Evolutionary conservation across 176 grass and related monocot species (phyloP).

Genomic region (Aegilops speltoides): DNA sequence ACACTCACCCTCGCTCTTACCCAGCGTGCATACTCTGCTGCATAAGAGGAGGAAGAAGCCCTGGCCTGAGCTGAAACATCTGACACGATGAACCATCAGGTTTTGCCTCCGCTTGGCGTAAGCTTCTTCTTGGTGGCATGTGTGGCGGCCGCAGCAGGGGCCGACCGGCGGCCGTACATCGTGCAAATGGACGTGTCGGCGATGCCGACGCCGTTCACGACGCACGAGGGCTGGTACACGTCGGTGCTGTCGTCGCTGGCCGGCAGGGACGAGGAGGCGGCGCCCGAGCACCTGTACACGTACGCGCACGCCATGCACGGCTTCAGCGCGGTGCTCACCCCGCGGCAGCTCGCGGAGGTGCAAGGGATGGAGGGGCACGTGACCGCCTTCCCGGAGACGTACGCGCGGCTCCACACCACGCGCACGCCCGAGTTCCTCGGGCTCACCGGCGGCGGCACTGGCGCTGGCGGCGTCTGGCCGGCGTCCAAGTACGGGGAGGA

Average conservation of each 20-base stretch:
- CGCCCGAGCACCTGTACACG: slow-evolving; percentile 71
- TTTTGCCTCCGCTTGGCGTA: background rate
- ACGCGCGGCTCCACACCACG: slow-evolving; percentile 58
- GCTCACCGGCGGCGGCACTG: slow-evolving; percentile 1
- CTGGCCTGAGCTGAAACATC: slow-evolving; percentile 9
- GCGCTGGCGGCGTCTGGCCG: slow-evolving; percentile 17
- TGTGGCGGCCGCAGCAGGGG: background rate
- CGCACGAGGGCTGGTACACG: slow-evolving; percentile 66
- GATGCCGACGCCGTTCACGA: slow-evolving; percentile 68
- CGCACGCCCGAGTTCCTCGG: slow-evolving; percentile 64
- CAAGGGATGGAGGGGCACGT: slow-evolving; percentile 42
- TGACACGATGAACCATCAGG: slow-evolving; percentile 17
- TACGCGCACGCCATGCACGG: slow-evolving; percentile 68
- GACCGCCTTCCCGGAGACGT: slow-evolving; percentile 61
- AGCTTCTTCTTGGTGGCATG: slow-evolving; percentile 3
- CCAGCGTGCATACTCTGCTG: background rate
- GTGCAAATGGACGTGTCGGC: slow-evolving; percentile 64
- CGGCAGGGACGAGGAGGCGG: background rate
- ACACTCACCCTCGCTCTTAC: background rate
- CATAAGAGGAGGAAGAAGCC: slow-evolving; percentile 13
- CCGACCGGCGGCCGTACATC: slow-evolving; percentile 50
- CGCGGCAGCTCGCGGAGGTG: slow-evolving; percentile 37
- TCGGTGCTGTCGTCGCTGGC: slow-evolving; percentile 58
- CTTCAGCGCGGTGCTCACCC: slow-evolving; percentile 62
- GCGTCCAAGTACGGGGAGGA: slow-evolving; percentile 47